Evolutionary conservation across 352 stramenopile species (phyloP).

Genomic region (Globisporangium acanthophoron): DNA sequence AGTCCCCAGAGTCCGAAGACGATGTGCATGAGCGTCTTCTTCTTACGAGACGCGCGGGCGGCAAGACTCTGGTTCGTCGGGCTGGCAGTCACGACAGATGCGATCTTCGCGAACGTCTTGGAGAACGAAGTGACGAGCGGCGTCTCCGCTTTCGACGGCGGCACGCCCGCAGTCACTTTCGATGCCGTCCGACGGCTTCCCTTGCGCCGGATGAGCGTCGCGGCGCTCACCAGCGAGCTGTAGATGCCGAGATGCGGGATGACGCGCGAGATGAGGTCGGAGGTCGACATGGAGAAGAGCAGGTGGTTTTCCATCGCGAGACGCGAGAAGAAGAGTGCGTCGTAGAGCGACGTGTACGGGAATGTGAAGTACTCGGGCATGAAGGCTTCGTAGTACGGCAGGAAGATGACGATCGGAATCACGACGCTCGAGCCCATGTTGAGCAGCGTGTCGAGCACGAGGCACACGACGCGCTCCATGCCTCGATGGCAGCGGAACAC

Average conservation of each 20-base stretch:
- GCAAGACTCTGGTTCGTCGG: too few species aligned
- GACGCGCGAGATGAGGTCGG: slow-evolving; percentile 18
- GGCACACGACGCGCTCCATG: slow-evolving; percentile 13
- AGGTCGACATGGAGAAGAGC: slow-evolving; percentile 13
- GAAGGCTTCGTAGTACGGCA: slow-evolving; percentile 17
- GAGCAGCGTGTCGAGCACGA: slow-evolving; percentile 12
- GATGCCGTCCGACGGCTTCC: not conserved
- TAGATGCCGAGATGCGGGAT: slow-evolving; percentile 22
- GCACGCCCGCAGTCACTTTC: not conserved
- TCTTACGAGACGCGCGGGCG: too few species aligned
- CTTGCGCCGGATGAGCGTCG: slow-evolving; percentile 1
- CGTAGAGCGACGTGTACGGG: slow-evolving; percentile 13
- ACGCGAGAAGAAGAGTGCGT: slow-evolving; percentile 20
- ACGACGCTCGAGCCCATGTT: slow-evolving; percentile 14
- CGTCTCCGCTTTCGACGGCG: not conserved
- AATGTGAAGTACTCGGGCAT: slow-evolving; percentile 13
- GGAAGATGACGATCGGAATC: slow-evolving; percentile 16
- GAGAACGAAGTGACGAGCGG: not conserved
- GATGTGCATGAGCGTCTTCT: too few species aligned
- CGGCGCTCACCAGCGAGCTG: slow-evolving; percentile 6
- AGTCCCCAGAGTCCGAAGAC: slow-evolving; percentile 9
- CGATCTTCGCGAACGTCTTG: too few species aligned
- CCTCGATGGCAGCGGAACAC: not conserved
- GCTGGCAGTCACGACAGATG: too few species aligned
- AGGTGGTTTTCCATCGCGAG: slow-evolving; percentile 20